Base-by-base conservation (phyloP, 768 basidiomycete genomes). In the Phanerochaete sordida region DNA sequence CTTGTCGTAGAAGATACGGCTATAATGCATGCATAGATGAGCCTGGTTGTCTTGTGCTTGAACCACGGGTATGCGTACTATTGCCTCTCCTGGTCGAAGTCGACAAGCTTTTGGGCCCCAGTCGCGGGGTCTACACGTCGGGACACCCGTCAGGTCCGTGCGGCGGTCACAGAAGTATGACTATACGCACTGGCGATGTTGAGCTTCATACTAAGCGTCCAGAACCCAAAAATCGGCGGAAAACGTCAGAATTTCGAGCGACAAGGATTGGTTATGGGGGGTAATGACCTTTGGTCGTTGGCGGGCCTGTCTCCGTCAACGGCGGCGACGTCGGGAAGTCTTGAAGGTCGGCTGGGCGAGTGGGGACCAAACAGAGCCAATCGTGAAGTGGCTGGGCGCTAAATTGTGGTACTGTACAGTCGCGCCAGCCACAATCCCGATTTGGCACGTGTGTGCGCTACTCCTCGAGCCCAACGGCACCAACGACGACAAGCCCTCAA, bases 1-100 rank as follows among this genome's bases (percentile, higher is more conserved):
- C 88, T 96, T 96, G 79, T 97, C 94, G 80, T 89, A 94, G 81
- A 98, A 95, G 81, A 93, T 72, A 75, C 94, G 94, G 79, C 93
- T 95, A 73, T 27, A 27, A 28, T 37, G 51, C n/a, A 45, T 12
- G 49, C 57, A 27, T 37, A 43, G 39, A 43, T 44, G 55, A 45
- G 35, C 44, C 7, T 4, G 19, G 26, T 12, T 9, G n/a, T 37
- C 44, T 61, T 54, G 46, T 43, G 52, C 49, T 23, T 5, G 12
- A 60, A 13, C 52, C 62, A 57, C 26, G 23, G 12, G 54, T 23
- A 48, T 44, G 50, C 47, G 45, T 23, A 91, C 90, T 76, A 89
- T 80, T 85, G 82, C 72, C 84, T 88, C 80, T 96, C 95, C 73
- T 96, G 93, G 69, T 96, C 95, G 75, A 95, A 71, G 73, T 95